Conservation (phyloP, 2,329 filamentous ascomycete species). For the Hortaea werneckii region DNA sequence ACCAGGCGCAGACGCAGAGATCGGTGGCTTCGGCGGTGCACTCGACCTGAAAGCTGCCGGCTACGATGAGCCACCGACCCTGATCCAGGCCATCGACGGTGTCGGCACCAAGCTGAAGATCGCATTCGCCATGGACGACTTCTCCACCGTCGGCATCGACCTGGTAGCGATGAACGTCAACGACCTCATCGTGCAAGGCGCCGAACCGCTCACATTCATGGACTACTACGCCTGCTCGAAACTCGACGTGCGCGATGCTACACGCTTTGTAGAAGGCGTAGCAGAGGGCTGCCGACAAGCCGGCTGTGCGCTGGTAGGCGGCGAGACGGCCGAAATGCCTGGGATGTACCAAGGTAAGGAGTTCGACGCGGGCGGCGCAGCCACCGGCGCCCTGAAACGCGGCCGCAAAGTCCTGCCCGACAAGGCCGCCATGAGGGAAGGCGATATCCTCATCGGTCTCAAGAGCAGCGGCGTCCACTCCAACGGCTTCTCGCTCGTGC, state of each 20-base stretch:
- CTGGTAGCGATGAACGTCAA: constrained; percentile 99
- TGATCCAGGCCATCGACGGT: constrained; percentile 92
- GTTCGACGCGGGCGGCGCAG: constrained; percentile 87
- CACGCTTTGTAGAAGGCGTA: constrained; percentile 83
- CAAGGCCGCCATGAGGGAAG: constrained; percentile 62
- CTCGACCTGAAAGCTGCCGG: constrained; percentile 68
- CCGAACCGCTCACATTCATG: constrained; percentile 89
- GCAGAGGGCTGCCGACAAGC: constrained; percentile 77
- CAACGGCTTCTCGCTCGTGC: constrained; percentile 94
- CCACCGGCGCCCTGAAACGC: constrained; percentile 69
- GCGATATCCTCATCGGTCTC: constrained; percentile 78
- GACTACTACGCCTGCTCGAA: constrained; percentile 95
- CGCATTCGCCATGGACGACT: constrained; percentile 78
- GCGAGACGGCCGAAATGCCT: constrained; percentile 97
- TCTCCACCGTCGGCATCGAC: constrained; percentile 91
- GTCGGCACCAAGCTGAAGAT: constrained; percentile 97
- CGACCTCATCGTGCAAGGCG: constrained; percentile 90
- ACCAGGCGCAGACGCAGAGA: constrained; percentile 81
- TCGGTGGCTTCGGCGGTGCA: constrained; percentile 89
- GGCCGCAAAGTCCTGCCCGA: constrained; percentile 62
- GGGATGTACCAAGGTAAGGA: constrained; percentile 82
- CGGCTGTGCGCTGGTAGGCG: constrained; percentile 84
- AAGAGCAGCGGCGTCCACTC: constrained; percentile 84
- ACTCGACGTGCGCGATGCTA: constrained; percentile 66
- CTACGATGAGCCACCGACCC: constrained; percentile 62